Conservation (phyloP, 306 rosid genomes). For the Medicago truncatula region DNA sequence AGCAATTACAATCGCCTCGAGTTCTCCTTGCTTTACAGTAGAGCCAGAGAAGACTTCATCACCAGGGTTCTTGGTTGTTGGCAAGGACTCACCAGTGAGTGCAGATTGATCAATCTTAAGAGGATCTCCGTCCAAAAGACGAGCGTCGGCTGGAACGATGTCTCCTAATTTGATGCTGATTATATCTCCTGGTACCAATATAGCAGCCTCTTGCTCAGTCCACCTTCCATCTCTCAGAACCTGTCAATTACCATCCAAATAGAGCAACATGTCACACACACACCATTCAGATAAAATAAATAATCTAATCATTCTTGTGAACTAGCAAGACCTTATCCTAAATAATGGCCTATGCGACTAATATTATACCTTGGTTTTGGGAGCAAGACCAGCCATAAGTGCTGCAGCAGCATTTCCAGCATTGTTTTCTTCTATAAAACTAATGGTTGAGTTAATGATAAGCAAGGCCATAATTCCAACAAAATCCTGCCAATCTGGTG, state of each 20-base stretch:
- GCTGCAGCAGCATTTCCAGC: constrained; percentile 97
- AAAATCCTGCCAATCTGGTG: constrained; percentile 96
- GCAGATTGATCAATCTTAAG: constrained; percentile 90
- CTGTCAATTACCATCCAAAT: constrained; percentile 41
- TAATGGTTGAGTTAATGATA: constrained; percentile 82
- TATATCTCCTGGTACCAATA: constrained; percentile 86
- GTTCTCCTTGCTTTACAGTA: constrained; percentile 91
- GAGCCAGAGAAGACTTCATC: constrained; percentile 91
- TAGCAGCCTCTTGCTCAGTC: constrained; percentile 80
- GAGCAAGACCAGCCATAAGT: constrained; percentile 97
- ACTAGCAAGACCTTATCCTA: neutral
- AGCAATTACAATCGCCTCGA: constrained; percentile 92
- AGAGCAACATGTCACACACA: neutral
- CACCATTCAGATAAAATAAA: neutral
- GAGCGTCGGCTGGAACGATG: constrained; percentile 87
- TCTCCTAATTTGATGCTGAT: constrained; percentile 87
- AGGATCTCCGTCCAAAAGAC: constrained; percentile 83
- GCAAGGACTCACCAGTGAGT: constrained; percentile 90
- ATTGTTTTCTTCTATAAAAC: constrained; percentile 90
- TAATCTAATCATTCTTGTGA: neutral
- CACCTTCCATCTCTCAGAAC: constrained; percentile 88
- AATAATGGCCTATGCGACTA: neutral
- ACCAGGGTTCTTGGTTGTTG: constrained; percentile 58
- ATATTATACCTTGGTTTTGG: constrained; percentile 72
- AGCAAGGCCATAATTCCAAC: constrained; percentile 69